Evolutionary conservation across 2,329 filamentous ascomycete genomes (phyloP).

Genomic region (Tetracladium maxilliforme): DNA sequence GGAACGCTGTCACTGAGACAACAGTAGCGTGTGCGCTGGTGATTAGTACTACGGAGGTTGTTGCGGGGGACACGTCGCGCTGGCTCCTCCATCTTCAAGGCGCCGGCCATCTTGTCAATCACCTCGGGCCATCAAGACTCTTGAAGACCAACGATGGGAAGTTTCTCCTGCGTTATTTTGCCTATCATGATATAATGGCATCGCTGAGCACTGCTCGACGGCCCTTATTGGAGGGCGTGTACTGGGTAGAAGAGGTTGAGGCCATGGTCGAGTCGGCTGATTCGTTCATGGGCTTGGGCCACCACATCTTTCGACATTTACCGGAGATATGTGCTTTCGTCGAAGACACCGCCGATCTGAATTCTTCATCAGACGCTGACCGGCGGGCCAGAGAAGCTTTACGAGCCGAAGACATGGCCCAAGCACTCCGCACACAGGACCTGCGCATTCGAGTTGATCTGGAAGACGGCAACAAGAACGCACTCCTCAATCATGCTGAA

Average conservation of each 20-base stretch:
- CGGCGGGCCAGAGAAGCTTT: too few species aligned
- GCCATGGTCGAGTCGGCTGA: conserved; percentile 2
- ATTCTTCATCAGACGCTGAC: too few species aligned
- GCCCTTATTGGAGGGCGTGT: conserved; percentile 3
- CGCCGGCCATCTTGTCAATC: conserved; percentile 6
- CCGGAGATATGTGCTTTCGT: conserved; percentile 6
- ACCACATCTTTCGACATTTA: conserved; percentile 5
- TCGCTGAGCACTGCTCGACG: conserved; percentile 5
- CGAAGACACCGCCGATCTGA: conserved; percentile 4
- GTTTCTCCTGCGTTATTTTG: conserved; percentile 6
- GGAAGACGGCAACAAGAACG: conserved; percentile 1
- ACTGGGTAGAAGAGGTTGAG: conserved; percentile 4
- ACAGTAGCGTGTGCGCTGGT: conserved; percentile 6
- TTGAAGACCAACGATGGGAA: conserved; percentile 3
- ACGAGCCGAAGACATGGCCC: conserved; percentile 2
- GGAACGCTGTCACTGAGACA: conserved; percentile 5
- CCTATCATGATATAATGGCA: conserved; percentile 7
- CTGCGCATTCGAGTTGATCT: conserved; percentile 1
- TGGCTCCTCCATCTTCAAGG: conserved; percentile 7
- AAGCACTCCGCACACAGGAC: conserved; percentile 3
- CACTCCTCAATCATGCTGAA: conserved; percentile 5
- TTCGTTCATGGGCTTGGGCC: conserved; percentile 5
- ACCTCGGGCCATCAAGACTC: conserved; percentile 3
- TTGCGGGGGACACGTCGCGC: conserved; percentile 5
- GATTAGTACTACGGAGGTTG: conserved; percentile 5